Evolutionary conservation across 306 rosid genomes (phyloP).

Genomic region (Senna tora): DNA sequence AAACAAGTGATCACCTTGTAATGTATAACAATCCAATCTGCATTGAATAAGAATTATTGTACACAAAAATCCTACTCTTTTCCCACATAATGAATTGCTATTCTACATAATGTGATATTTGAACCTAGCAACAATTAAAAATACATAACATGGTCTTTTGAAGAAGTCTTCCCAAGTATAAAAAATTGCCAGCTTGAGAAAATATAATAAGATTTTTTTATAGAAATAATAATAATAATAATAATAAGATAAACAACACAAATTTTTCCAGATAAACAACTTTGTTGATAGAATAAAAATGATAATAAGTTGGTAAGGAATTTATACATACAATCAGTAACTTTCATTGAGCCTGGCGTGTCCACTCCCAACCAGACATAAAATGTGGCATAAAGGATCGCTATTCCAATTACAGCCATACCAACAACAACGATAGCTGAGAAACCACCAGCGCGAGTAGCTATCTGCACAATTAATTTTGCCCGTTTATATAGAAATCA

Average conservation of each 20-base stretch:
- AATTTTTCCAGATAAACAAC: constrained; percentile 20
- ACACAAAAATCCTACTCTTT: background rate
- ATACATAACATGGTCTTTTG: background rate
- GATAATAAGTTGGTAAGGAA: constrained; percentile 45
- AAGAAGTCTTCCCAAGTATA: background rate
- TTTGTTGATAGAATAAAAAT: constrained; percentile 7
- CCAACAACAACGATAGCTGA: constrained; percentile 96
- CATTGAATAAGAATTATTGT: background rate
- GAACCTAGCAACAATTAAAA: constrained; percentile 4
- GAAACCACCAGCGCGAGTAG: constrained; percentile 99
- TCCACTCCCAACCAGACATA: constrained; percentile 96
- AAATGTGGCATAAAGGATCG: constrained; percentile 88
- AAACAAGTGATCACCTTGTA: background rate
- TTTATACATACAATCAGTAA: constrained; percentile 85
- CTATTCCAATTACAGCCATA: constrained; percentile 96
- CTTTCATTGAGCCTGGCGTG: constrained; percentile 87
- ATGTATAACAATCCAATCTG: background rate
- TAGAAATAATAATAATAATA: too few relatives aligned
- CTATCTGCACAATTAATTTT: constrained; percentile 74
- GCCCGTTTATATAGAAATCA: constrained; percentile 41
- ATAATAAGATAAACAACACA: constrained; percentile 21
- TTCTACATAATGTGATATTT: background rate
- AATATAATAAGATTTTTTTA: constrained; percentile 5
- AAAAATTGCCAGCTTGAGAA: constrained; percentile 21
- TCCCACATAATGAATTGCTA: background rate